These are phyloP conservation scores for Venturia oleaginea DNA, from an alignment of 2,329 filamentous ascomycete species.

Conservation along the genomic window DNA sequence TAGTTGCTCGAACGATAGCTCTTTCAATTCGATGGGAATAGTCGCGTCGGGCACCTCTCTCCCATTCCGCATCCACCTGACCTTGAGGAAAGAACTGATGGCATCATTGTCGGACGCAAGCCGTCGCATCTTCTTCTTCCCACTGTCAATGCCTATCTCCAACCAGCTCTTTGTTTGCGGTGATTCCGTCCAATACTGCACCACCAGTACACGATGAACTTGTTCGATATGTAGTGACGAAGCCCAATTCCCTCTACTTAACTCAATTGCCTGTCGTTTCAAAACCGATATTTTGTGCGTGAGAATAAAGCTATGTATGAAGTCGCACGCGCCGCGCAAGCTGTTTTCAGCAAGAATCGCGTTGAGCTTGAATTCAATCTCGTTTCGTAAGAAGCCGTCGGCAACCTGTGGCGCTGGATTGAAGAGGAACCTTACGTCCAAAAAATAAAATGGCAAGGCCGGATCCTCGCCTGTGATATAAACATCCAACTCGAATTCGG, in stretches of 20 bases:
- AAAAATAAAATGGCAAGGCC: conserved; percentile 81
- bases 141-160: conserved; percentile 71
- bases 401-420: conserved; percentile 56
- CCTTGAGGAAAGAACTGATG: conserved; percentile 36
- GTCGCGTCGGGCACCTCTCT: conserved; percentile 61
- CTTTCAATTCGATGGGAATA: conserved; percentile 56
- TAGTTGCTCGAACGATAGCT: conserved; percentile 65
- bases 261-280: conserved; percentile 62
- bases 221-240: conserved; percentile 69
- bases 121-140: conserved; percentile 26
- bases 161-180: conserved; percentile 78
- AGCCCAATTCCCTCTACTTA: conserved; percentile 66
- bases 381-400: conserved; percentile 42
- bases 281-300: conserved; percentile 86
- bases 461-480: conserved; percentile 81
- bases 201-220: conserved; percentile 69
- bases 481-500: conserved; percentile 88
- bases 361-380: conserved; percentile 31
- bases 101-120: not conserved
- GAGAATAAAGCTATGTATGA: conserved; percentile 77
- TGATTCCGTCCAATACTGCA: conserved; percentile 82
- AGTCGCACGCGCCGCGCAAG: conserved; percentile 70
- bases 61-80: conserved; percentile 79
- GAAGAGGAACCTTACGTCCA: conserved; percentile 82
- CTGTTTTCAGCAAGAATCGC: conserved; percentile 59